Percentiles rank a stretch among this genome's conserved stretches.
These are phyloP conservation scores for Jackrogersella multiformis DNA, from an alignment of 495 filamentous ascomycete genomes.

Conservation along the genomic window DNA sequence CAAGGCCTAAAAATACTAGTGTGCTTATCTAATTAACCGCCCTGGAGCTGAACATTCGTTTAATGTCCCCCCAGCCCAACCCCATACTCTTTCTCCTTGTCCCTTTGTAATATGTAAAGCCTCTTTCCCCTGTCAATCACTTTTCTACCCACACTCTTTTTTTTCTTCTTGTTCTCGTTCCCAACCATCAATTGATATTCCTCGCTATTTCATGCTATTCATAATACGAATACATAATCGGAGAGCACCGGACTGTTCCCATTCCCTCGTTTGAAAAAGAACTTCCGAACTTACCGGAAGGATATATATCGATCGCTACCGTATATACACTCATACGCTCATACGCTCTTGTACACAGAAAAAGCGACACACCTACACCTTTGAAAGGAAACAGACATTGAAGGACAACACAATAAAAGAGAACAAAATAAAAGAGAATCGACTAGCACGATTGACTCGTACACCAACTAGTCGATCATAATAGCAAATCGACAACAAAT, in stretches of 20 bases:
- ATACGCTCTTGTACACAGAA: slow-evolving; percentile 2
- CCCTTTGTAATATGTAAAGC: slow-evolving; percentile 27
- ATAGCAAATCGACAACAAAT: background rate
- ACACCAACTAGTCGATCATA: background rate
- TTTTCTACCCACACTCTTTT: slow-evolving; percentile 30
- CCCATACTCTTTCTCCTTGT: slow-evolving; percentile 9
- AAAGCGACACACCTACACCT: slow-evolving; percentile 1
- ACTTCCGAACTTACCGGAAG: slow-evolving; percentile 4
- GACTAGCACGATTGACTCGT: slow-evolving; percentile 3
- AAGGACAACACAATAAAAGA: background rate
- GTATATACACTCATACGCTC: slow-evolving; percentile 5
- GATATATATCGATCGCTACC: slow-evolving; percentile 23
- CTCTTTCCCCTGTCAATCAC: slow-evolving; percentile 47
- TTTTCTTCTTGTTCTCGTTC: slow-evolving; percentile 18
- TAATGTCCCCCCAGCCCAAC: slow-evolving; percentile 6
- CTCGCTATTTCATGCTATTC: slow-evolving; percentile 20
- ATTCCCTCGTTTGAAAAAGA: slow-evolving; percentile 33
- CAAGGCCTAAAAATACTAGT: slow-evolving; percentile 7
- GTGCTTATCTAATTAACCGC: slow-evolving; percentile 19
- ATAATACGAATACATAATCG: slow-evolving; percentile 36
- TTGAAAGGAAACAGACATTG: slow-evolving; percentile 11
- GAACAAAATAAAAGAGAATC: no score
- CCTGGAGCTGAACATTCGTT: slow-evolving; percentile 20
- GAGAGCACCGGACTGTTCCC: slow-evolving; percentile 42
- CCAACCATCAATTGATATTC: slow-evolving; percentile 31